Base-by-base conservation (phyloP, 2,329 filamentous ascomycete genomes). In the Pseudonectria buxi region DNA sequence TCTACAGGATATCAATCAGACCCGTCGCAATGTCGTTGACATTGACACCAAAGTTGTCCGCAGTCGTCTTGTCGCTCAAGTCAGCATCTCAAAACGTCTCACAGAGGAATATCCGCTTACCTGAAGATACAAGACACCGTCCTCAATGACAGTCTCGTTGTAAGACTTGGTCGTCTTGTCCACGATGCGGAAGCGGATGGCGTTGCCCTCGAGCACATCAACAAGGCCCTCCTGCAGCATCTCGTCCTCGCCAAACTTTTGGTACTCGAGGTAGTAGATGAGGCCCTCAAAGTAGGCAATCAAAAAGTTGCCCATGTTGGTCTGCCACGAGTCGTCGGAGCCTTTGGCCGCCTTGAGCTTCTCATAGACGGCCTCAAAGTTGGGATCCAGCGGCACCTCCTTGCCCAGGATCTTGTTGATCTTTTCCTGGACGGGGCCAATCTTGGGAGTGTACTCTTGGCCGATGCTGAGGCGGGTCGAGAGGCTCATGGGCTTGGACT, bases 71-170 rank as follows among this genome's bases (percentile, higher is more conserved):
- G 24, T 1, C 7, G 14, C 7, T 6, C 22, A 3, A 14, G 26
- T 51, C 16, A 49, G 43, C n/a, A n/a, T 22, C 35, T 14, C 11
- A 6, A 9, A 28, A 10, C 28, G 32, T 28, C 33, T 13, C 18
- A 10, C 7, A 6, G 25, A 14, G 2, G 24, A 12, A 15, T 28
- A 24, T 3, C 16, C 6, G 47, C 53, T 47, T 56, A 67, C 64
- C 62, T 73, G 69, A n/a, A 77, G 48, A 38, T 69, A 71, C 14
- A 75, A 51, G 22, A 64, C 53, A 2, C 69, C 71, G 26, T 67
- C 64, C 47, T 74, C 69, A 22, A 74, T 38, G 3, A 67, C 55
- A 13, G 54, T 49, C 59, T 76, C 71, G 43, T 64, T 61, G 39
- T 72, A 73, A 10, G 50, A 55, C 6, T 44, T 51, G 36, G 62